These are phyloP conservation scores for Phaeomoniella chlamydospora DNA, from an alignment of 2,329 filamentous ascomycete species.

Conservation along the genomic window DNA sequence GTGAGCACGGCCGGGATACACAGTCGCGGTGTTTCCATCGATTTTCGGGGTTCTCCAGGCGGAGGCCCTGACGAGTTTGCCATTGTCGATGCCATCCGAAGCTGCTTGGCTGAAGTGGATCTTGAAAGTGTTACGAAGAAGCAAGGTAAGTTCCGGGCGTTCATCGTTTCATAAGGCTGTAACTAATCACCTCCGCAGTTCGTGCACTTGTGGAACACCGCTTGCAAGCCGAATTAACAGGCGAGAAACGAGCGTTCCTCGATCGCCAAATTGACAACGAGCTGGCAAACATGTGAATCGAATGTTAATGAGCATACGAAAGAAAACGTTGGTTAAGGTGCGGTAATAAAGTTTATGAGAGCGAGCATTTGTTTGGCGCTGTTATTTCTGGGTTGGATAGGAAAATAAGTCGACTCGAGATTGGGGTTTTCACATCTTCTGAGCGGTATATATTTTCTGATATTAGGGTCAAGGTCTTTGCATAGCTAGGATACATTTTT, in stretches of 20 bases:
- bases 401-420: too few relatives aligned
- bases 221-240: slow-evolving; percentile 73
- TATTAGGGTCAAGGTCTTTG: too few relatives aligned
- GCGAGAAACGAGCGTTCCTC: slow-evolving; percentile 77
- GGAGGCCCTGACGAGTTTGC: slow-evolving; percentile 61
- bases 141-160: slow-evolving; percentile 40
- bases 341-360: background rate
- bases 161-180: background rate
- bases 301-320: background rate
- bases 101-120: slow-evolving; percentile 75
- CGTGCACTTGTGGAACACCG: slow-evolving; percentile 83
- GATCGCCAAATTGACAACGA: slow-evolving; percentile 88
- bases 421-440: background rate
- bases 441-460: background rate
- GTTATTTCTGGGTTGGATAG: background rate
- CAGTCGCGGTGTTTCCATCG: slow-evolving; percentile 34
- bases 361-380: background rate
- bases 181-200: slow-evolving; percentile 28
- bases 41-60: slow-evolving; percentile 38
- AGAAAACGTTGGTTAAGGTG: background rate
- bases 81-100: slow-evolving; percentile 74
- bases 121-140: slow-evolving; percentile 98
- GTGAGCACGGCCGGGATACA: slow-evolving; percentile 25
- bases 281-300: slow-evolving; percentile 71
- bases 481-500: too few relatives aligned